Base-by-base conservation (phyloP, 108 stramenopile genomes). In the Cylindrotheca closterium region DNA sequence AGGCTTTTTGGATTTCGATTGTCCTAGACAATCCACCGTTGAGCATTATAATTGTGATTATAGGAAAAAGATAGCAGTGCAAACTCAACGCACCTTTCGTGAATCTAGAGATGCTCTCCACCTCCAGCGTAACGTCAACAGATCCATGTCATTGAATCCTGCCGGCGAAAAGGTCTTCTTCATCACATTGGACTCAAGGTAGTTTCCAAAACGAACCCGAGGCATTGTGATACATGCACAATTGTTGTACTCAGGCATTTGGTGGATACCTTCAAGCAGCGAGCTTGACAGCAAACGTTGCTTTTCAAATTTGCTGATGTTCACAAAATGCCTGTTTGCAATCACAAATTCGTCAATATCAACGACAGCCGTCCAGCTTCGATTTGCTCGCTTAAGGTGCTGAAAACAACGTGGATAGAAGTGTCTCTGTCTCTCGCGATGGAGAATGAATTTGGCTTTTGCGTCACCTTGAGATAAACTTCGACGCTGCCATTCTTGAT, bases 171-270 rank as follows among this genome's bases (percentile, higher is more conserved):
- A 5, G 2, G 31, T 53, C 2, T 58, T 58, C 25, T n/a, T 2
- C n/a, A 22, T 53, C 19, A 30, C 7, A n/a, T 64, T 64, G 31
- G 2, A 2, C 3, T 64, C 52, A 46, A 57, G 55, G 28, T 37
- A 50, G 46, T 70, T 52, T 18, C 63, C 63, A 63, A 71, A 77
- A 33, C 52, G 22, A 1, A 70, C 33, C 7, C 75, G 34, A 3
- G 70, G 75, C 58, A 77, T 71, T 19, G 63, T 32, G 22, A 70
- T 66, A 30, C 75, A 77, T 18, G 64, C 12, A 1, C 32, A 31
- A 33, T 59, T 57, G 21, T 18, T 29, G 47, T 55, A 53, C 1
- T 17, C 28, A 2, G 59, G 55, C 23, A 42, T 26, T 26, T 64
- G 3, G 31, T 54, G 51, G 30, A 67, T 57, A 2, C 47, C 56